These are phyloP conservation scores for Capronia epimyces DNA, from an alignment of 2,329 filamentous ascomycete genomes.

Conservation along the genomic window DNA sequence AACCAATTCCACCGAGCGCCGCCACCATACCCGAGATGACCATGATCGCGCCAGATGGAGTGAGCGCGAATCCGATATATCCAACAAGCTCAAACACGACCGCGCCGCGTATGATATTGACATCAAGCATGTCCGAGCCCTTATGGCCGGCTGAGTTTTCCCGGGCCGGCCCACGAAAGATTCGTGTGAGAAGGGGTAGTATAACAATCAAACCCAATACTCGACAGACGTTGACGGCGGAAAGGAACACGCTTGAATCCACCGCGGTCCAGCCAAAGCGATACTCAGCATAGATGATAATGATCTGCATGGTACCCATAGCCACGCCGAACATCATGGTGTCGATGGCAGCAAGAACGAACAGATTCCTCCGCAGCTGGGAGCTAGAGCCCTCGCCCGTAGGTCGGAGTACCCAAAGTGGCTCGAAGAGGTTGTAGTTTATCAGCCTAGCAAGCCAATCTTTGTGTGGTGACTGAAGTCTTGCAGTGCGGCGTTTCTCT, in stretches of 20 bases:
- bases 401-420: slow-evolving; percentile 72
- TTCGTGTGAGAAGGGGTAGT: slow-evolving; percentile 69
- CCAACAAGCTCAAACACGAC: slow-evolving; percentile 72
- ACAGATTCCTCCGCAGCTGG: slow-evolving; percentile 69
- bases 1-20: slow-evolving; percentile 74
- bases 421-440: slow-evolving; percentile 64
- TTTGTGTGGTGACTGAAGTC: slow-evolving; percentile 32
- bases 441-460: slow-evolving; percentile 41
- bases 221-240: slow-evolving; percentile 68
- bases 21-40: slow-evolving; percentile 66
- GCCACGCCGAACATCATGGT: slow-evolving; percentile 74
- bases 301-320: slow-evolving; percentile 73
- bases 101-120: slow-evolving; percentile 68
- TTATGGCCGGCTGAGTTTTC: slow-evolving; percentile 44
- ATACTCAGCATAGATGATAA: slow-evolving; percentile 76
- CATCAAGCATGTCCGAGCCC: slow-evolving; percentile 74
- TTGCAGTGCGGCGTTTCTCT: slow-evolving; percentile 55
- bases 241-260: slow-evolving; percentile 75
- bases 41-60: slow-evolving; percentile 59
- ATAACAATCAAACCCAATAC: slow-evolving; percentile 69
- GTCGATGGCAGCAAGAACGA: slow-evolving; percentile 74
- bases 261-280: slow-evolving; percentile 77
- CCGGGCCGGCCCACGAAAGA: slow-evolving; percentile 53
- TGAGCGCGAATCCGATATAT: slow-evolving; percentile 66
- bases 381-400: slow-evolving; percentile 57